Evolutionary conservation across 2,329 filamentous ascomycete genomes (phyloP).

Genomic region (Ophiosphaerella narmari): DNA sequence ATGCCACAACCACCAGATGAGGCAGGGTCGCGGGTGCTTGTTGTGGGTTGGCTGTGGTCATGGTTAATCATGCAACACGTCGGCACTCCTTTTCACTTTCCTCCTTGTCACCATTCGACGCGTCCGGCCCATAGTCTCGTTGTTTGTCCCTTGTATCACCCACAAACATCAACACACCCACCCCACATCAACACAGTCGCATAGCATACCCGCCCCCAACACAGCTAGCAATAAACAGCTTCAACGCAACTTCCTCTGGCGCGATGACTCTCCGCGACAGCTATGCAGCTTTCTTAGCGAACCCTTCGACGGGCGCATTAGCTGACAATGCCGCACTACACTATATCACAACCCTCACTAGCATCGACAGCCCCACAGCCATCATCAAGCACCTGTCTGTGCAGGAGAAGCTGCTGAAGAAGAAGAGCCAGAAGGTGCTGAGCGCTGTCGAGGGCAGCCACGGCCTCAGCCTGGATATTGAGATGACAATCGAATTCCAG

Average conservation of each 20-base stretch:
- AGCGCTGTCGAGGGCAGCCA: constrained; percentile 72
- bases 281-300: constrained; percentile 54
- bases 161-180: constrained; percentile 1
- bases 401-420: constrained; percentile 75
- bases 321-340: constrained; percentile 59
- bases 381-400: constrained; percentile 82
- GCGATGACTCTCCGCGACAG: constrained; percentile 42
- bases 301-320: constrained; percentile 49
- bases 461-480: constrained; percentile 75
- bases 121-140: not conserved
- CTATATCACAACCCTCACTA: constrained; percentile 88
- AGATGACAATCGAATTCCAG: constrained; percentile 81
- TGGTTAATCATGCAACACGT: constrained; percentile 3
- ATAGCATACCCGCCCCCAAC: constrained; percentile 6
- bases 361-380: constrained; percentile 69
- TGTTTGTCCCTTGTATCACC: not conserved
- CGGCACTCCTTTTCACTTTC: constrained; percentile 18
- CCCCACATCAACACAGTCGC: constrained; percentile 9
- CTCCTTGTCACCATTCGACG: constrained; percentile 1
- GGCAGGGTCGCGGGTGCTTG: constrained; percentile 5
- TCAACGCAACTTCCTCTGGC: constrained; percentile 3
- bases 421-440: constrained; percentile 79
- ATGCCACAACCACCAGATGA: constrained; percentile 3
- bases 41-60: not conserved
- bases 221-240: constrained; percentile 11